Conservation (phyloP, 108 stramenopile species). For the Stephanodiscus minutulus region DNA sequence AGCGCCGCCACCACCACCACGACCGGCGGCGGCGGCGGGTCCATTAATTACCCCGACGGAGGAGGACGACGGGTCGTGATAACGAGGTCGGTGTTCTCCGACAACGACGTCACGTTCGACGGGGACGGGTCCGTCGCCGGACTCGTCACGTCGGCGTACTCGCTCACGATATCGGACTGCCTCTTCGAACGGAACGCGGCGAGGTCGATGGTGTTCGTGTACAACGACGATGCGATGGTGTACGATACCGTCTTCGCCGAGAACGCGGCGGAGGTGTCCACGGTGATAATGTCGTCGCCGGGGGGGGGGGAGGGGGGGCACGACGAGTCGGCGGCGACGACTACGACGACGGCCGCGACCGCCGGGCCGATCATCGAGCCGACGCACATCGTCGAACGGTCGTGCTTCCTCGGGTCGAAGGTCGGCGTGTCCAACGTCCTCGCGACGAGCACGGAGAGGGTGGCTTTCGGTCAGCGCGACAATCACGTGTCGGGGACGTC, state of each 20-base stretch:
- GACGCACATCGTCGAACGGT: constrained; percentile 31
- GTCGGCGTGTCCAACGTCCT: constrained; percentile 48
- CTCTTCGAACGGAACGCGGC: constrained; percentile 29
- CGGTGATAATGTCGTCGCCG: constrained; percentile 33
- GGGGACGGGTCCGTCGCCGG: constrained; percentile 25
- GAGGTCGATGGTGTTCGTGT: constrained; percentile 39
- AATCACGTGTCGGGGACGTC: constrained; percentile 38
- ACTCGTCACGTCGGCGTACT: constrained; percentile 42
- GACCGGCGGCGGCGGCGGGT: no score
- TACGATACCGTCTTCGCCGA: constrained; percentile 36
- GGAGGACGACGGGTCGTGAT: constrained; percentile 39
- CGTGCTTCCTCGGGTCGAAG: constrained; percentile 42
- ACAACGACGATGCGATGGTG: constrained; percentile 42
- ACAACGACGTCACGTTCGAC: constrained; percentile 20
- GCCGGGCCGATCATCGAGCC: not conserved
- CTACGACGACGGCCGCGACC: not conserved
- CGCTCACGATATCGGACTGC: constrained; percentile 26
- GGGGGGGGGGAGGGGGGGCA: no score
- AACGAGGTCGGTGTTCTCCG: constrained; percentile 24
- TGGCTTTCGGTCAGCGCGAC: constrained; percentile 35
- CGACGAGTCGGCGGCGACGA: not conserved
- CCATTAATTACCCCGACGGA: constrained; percentile 38
- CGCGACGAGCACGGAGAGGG: constrained; percentile 17
- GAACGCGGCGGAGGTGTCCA: constrained; percentile 34
- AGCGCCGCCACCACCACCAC: no score